Evolutionary conservation across 306 rosid genomes (phyloP).

Genomic region (Prosopis cineraria): DNA sequence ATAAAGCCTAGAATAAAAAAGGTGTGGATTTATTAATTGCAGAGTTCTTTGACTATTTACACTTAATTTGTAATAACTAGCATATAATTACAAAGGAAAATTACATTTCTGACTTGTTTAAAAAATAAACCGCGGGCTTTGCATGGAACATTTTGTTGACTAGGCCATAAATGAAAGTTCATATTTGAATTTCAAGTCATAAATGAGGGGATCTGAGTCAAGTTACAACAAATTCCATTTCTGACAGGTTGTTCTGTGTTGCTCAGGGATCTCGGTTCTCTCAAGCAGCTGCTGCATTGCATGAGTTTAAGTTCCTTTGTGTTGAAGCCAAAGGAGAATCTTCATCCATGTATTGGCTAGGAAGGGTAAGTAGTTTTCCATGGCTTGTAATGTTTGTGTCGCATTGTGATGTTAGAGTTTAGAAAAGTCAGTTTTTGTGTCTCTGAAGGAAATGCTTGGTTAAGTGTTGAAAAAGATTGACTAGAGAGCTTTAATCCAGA

Average conservation of each 20-base stretch:
- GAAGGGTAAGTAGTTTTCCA: conserved; percentile 64
- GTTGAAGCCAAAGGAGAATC: conserved; percentile 58
- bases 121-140: neutral
- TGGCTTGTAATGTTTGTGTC: neutral
- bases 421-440: no score
- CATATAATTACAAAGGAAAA: neutral
- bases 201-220: neutral
- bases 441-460: no score
- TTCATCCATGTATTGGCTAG: conserved; percentile 77
- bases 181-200: neutral
- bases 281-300: conserved; percentile 91
- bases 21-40: neutral
- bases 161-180: neutral
- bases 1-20: neutral
- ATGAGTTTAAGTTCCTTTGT: conserved; percentile 79
- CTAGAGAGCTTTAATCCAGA: no score
- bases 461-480: no score
- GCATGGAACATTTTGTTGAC: neutral
- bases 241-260: conserved; percentile 39
- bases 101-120: neutral
- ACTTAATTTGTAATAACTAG: no score
- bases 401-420: neutral
- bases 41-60: no score
- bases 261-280: conserved; percentile 87
- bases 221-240: neutral